Base-by-base conservation (phyloP, 202 grass and related monocot genomes). In the Miscanthus sacchariflorus region DNA sequence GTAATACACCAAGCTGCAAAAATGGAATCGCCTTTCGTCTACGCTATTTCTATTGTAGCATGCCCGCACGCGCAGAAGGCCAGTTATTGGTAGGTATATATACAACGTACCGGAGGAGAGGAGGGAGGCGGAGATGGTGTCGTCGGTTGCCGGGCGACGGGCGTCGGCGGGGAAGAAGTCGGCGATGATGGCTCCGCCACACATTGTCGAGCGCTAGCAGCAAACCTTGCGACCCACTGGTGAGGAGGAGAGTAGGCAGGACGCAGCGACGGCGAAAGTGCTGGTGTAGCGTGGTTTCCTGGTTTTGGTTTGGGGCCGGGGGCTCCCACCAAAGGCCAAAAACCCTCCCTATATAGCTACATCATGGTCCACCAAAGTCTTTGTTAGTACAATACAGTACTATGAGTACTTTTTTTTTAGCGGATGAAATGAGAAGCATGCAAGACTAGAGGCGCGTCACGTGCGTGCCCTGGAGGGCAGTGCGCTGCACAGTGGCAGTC, bases 131-230 rank as follows among this genome's bases (percentile, higher is more conserved):
- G 48, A 56, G 24, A n/a, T 1, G 59, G 24, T 6, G 71, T 33
- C 74, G 48, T 4, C 59, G 76, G n/a, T 58, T 4, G 43, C 48
- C n/a, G 88, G 33, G 54, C 15, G 38, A 4, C 73, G 52, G 21
- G n/a, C 72, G n/a, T 23, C 76, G 27, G 44, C 45, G n/a, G 73
- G 76, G 30, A 91, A 17, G 76, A 89, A 83, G 81, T 44, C 93
- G 39, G 87, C 76, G 84, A 93, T 77, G 81, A 95, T 82, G 50
- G 84, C 84, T 64, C 93, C 93, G 52, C 89, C 89, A 30, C 93
- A 95, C 93, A 95, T 95, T 86, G 59, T 39, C 7, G 6, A 9
- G 25, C 0, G 2, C 40, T 23, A 6, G 18, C 12, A 24, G 11
- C 58, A 0, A 23, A 23, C 7, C 58, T 10, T 23, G 9, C 21